Conservation (phyloP, 306 rosid genomes). For the Oemleria cerasiformis region DNA sequence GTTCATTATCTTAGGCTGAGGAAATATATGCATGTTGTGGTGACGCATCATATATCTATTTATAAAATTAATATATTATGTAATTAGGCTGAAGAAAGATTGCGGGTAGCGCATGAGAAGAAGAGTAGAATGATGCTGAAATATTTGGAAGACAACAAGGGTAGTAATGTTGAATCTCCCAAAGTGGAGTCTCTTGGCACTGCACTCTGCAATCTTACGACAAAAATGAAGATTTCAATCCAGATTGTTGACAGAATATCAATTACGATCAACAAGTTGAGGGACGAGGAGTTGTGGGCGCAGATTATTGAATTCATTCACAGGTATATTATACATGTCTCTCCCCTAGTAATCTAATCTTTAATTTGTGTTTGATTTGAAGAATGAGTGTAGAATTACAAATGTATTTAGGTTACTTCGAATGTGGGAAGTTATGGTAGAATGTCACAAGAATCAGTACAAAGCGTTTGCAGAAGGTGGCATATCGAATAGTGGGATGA, state of each 20-base stretch:
- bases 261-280: conserved; percentile 53
- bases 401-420: conserved; percentile 58
- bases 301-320: conserved; percentile 56
- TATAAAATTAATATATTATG: neutral
- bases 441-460: conserved; percentile 58
- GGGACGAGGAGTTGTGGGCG: conserved; percentile 76
- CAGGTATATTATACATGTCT: conserved; percentile 34
- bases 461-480: conserved; percentile 40
- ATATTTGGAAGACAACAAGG: conserved; percentile 36
- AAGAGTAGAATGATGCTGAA: conserved; percentile 64
- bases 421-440: conserved; percentile 82
- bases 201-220: conserved; percentile 35
- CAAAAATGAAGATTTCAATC: conserved; percentile 70
- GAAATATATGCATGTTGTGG: too few species aligned
- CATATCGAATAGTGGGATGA: conserved; percentile 30
- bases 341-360: too few species aligned
- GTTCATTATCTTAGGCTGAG: too few species aligned
- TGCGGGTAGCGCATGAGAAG: conserved; percentile 60
- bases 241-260: conserved; percentile 80
- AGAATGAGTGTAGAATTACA: too few species aligned
- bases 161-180: conserved; percentile 27
- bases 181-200: conserved; percentile 45
- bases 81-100: conserved; percentile 64
- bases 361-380: too few species aligned
- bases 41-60: neutral